phyloP scores from a whole-genome alignment of 192 early-diverging fungal species.

The Coemansia sp. region DNA sequence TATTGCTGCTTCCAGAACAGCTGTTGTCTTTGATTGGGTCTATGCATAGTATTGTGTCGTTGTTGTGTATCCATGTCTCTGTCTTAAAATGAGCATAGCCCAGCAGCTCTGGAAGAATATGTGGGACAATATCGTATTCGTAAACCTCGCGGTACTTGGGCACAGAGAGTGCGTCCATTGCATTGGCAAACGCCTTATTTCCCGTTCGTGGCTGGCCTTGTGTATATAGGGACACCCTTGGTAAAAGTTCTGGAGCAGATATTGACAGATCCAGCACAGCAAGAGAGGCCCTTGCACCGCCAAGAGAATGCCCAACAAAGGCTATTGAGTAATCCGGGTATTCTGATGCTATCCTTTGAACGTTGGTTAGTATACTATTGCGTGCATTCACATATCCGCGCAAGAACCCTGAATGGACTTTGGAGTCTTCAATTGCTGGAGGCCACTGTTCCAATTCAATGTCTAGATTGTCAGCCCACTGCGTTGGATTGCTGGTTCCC shows the following conservation, averaged over 20 bases:
- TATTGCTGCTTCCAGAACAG: constrained; percentile 16
- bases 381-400: constrained; percentile 33
- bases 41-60: constrained; percentile 23
- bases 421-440: constrained; percentile 17
- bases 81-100: constrained; percentile 38
- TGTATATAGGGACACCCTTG: constrained; percentile 28
- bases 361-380: constrained; percentile 11
- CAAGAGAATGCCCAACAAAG: constrained; percentile 48
- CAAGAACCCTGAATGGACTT: constrained; percentile 51
- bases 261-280: constrained; percentile 32
- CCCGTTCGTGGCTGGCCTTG: constrained; percentile 53
- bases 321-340: constrained; percentile 44
- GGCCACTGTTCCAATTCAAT: constrained; percentile 33
- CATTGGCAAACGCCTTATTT: constrained; percentile 36
- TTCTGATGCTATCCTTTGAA: constrained; percentile 11
- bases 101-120: constrained; percentile 21
- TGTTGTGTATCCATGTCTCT: constrained; percentile 46
- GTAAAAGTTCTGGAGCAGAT: constrained; percentile 14
- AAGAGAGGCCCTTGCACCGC: constrained; percentile 44
- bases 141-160: constrained; percentile 40
- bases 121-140: constrained; percentile 39
- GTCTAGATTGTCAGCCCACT: constrained; percentile 43
- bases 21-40: constrained; percentile 15
- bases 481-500: constrained; percentile 36
- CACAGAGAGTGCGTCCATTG: constrained; percentile 22